Percentiles rank a stretch among this genome's conserved stretches.
phyloP scores from a whole-genome alignment of 78 protist genomes.

The Pelomyxa schiedti region DNA sequence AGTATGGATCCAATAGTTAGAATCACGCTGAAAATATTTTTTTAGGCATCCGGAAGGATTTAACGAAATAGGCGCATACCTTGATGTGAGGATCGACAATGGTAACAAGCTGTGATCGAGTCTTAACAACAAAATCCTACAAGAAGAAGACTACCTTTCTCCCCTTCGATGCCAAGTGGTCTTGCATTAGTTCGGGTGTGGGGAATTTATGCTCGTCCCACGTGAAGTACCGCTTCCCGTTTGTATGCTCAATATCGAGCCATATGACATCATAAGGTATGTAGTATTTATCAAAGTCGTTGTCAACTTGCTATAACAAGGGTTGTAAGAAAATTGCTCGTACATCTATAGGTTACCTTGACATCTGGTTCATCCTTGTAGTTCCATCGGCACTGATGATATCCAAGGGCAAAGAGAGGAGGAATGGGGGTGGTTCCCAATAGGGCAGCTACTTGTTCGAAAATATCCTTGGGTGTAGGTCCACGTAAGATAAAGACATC shows the following conservation, averaged over 20 bases:
- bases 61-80: conserved; percentile 5
- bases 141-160: conserved; percentile 35
- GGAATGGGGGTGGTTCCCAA: conserved; percentile 87
- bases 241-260: conserved; percentile 99
- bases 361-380: conserved; percentile 56
- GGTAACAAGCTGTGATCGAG: conserved; percentile 67
- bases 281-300: conserved; percentile 63
- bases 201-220: conserved; percentile 91
- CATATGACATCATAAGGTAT: conserved; percentile 96
- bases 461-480: conserved; percentile 39
- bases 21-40: too few species aligned
- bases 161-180: conserved; percentile 44
- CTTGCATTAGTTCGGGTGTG: conserved; percentile 67
- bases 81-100: conserved; percentile 98
- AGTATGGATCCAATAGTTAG: conserved; percentile 69
- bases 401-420: conserved; percentile 82
- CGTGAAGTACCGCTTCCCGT: conserved; percentile 94
- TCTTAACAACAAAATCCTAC: too few species aligned
- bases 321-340: not conserved
- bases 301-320: conserved; percentile 59
- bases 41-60: conserved; percentile 15
- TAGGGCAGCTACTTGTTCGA: conserved; percentile 57
- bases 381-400: conserved; percentile 99
- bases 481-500: conserved; percentile 87
- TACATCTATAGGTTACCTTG: conserved; percentile 1